These are phyloP conservation scores for Edaphochlamys debaryana DNA, from an alignment of 139 green algal genomes.

Conservation along the genomic window DNA sequence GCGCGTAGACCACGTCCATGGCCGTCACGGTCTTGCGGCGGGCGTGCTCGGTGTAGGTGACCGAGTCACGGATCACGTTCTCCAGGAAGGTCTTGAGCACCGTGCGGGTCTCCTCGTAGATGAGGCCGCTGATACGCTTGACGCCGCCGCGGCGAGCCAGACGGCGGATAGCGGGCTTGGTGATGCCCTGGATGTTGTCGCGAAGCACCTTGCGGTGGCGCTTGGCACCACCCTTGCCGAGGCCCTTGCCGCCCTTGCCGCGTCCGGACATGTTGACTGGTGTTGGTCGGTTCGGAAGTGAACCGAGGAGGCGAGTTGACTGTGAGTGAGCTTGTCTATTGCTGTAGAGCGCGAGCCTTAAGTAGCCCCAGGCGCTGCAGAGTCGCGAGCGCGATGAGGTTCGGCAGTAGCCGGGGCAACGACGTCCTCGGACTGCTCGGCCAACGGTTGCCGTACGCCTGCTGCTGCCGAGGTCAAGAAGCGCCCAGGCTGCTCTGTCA, in stretches of 20 bases:
- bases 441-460: too few relatives aligned
- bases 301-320: too few relatives aligned
- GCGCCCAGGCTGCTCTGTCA: too few relatives aligned
- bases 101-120: slow-evolving; percentile 91
- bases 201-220: slow-evolving; percentile 92
- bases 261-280: slow-evolving; percentile 86
- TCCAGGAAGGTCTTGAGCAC: slow-evolving; percentile 95
- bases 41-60: slow-evolving; percentile 98
- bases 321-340: too few relatives aligned
- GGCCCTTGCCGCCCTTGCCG: slow-evolving; percentile 92
- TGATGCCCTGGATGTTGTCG: slow-evolving; percentile 97
- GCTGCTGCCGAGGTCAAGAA: too few relatives aligned
- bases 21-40: slow-evolving; percentile 96
- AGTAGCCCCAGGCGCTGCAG: too few relatives aligned
- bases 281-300: too few relatives aligned
- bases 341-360: too few relatives aligned
- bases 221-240: slow-evolving; percentile 92
- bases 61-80: slow-evolving; percentile 94
- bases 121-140: slow-evolving; percentile 89
- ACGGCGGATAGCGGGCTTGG: slow-evolving; percentile 89
- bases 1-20: slow-evolving; percentile 95
- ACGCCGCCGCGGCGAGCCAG: slow-evolving; percentile 85
- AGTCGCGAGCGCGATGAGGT: too few relatives aligned
- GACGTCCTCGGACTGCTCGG: too few relatives aligned
- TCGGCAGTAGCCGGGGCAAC: too few relatives aligned